Conservation (phyloP, 805 yeast genomes). For the Yamadazyma phyllophila region DNA sequence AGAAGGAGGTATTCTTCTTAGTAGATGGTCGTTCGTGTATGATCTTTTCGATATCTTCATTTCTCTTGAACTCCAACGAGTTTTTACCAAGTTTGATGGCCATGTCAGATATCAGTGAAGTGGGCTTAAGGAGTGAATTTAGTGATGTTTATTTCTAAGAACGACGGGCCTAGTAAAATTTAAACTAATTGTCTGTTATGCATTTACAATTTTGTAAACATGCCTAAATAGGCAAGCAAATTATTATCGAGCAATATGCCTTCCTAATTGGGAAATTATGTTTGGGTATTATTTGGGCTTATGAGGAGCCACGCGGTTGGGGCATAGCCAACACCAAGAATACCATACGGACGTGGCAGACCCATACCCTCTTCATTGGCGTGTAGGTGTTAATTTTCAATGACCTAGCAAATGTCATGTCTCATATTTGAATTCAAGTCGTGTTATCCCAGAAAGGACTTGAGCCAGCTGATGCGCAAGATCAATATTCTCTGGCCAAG, state of each 20-base stretch:
- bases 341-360: no score
- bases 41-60: neutral
- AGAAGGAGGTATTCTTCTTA: neutral
- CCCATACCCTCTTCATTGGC: no score
- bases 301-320: no score
- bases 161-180: no score
- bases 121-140: neutral
- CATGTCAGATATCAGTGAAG: neutral
- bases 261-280: conserved; percentile 6
- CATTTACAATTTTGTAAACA: conserved; percentile 6
- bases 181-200: neutral
- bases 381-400: no score
- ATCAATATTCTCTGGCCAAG: no score
- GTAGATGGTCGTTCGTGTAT: neutral
- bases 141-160: neutral
- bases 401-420: no score
- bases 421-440: no score
- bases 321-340: neutral
- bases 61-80: conserved; percentile 6
- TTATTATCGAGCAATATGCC: neutral
- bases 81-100: conserved; percentile 8
- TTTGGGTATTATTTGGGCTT: neutral
- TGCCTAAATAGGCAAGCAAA: conserved; percentile 7
- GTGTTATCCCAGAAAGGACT: no score
- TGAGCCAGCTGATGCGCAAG: no score